Conservation (phyloP, 139 green algal species). For the Auxenochlorella pyrenoidosa region DNA sequence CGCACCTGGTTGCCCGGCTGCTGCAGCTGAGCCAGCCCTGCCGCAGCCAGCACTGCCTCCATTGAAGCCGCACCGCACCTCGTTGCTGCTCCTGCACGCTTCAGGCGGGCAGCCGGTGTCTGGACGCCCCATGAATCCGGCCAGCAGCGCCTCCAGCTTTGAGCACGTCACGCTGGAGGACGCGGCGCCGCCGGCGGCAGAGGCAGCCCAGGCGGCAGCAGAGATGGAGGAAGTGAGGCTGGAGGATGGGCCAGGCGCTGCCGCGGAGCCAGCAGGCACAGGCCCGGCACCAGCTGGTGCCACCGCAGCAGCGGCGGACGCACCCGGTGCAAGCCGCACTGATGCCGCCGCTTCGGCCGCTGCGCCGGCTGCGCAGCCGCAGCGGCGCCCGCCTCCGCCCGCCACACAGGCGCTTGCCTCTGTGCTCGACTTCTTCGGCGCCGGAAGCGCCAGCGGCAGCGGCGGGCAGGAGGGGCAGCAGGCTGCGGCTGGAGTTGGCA, state of each 20-base stretch:
- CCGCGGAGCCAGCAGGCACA: background rate
- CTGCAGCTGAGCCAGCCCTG: too few relatives aligned
- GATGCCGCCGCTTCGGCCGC: background rate
- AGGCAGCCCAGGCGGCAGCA: too few relatives aligned
- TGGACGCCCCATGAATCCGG: too few relatives aligned
- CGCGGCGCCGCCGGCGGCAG: too few relatives aligned
- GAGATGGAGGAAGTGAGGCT: background rate
- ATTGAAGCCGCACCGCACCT: too few relatives aligned
- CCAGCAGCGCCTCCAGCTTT: background rate
- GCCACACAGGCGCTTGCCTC: background rate
- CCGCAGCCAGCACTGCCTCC: too few relatives aligned
- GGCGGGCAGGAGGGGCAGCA: background rate
- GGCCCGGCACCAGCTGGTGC: background rate
- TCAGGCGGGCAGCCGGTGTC: too few relatives aligned
- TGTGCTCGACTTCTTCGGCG: constrained; percentile 4
- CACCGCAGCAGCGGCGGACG: background rate
- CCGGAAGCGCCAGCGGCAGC: background rate
- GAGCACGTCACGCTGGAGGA: background rate
- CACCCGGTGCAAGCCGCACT: background rate
- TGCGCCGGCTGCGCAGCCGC: background rate
- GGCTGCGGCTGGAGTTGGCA: too few relatives aligned
- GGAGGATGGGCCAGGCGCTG: background rate
- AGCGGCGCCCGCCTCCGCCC: background rate
- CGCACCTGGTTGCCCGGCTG: too few relatives aligned
- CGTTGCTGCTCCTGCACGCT: too few relatives aligned